phyloP scores from a whole-genome alignment of 306 rosid species.

The Glycine latifolia region DNA sequence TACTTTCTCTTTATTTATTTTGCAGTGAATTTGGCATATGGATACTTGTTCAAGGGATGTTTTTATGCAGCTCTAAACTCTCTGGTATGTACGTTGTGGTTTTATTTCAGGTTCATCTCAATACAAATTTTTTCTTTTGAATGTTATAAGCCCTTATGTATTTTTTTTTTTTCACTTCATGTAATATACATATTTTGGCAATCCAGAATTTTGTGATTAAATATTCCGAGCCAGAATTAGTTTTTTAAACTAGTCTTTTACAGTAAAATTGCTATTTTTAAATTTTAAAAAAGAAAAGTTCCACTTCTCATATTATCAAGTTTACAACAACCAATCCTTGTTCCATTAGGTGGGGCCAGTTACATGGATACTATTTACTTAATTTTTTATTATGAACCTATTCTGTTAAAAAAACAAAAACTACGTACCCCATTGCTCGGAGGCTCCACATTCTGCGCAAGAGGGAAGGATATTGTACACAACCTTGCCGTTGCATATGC shows the following conservation, averaged over 20 bases:
- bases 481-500: no score
- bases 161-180: background rate
- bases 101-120: constrained; percentile 38
- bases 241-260: constrained; percentile 16
- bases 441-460: no score
- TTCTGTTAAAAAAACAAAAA: no score
- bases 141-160: background rate
- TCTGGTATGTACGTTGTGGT: constrained; percentile 61
- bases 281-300: constrained; percentile 9
- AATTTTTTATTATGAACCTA: background rate
- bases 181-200: constrained; percentile 23
- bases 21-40: constrained; percentile 92
- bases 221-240: background rate
- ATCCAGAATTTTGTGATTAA: constrained; percentile 31
- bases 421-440: no score
- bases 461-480: no score
- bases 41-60: constrained; percentile 75
- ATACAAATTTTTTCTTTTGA: background rate
- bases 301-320: background rate
- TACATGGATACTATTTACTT: background rate
- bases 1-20: constrained; percentile 41
- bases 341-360: background rate
- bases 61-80: constrained; percentile 77
- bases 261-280: background rate
- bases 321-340: background rate